Percentiles rank a stretch among this genome's conserved stretches.
Evolutionary conservation across 805 yeast species (phyloP).

Genomic region (Hanseniaspora pseudoguilliermondii): DNA sequence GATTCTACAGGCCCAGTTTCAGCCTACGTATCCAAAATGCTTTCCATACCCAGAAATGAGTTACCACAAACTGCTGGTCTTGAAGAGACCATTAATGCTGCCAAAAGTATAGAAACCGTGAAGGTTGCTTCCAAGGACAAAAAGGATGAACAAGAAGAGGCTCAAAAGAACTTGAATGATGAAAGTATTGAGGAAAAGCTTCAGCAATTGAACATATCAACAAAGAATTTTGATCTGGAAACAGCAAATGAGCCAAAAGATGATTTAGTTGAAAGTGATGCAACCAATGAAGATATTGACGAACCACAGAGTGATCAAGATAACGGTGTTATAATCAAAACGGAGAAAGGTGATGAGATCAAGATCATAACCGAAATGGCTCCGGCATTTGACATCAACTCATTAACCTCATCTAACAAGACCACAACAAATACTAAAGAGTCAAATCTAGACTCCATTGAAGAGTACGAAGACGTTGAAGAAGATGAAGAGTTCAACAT

Average conservation of each 20-base stretch:
- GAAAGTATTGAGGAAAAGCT: constrained; percentile 13
- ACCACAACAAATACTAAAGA: constrained; percentile 19
- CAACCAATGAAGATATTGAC: constrained; percentile 5
- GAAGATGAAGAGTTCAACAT: constrained; percentile 20
- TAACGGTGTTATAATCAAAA: background rate
- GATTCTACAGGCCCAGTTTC: constrained; percentile 50
- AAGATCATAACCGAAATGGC: constrained; percentile 21
- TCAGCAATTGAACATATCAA: constrained; percentile 17
- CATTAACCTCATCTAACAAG: background rate
- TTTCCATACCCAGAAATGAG: constrained; percentile 73
- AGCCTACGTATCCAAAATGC: constrained; percentile 80
- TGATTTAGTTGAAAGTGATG: background rate
- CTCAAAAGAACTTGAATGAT: constrained; percentile 13
- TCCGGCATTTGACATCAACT: constrained; percentile 21
- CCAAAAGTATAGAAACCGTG: constrained; percentile 36
- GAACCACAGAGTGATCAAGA: background rate
- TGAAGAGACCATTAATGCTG: constrained; percentile 55
- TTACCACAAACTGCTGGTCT: constrained; percentile 50
- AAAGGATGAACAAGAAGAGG: constrained; percentile 12
- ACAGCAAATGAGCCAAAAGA: constrained; percentile 15
- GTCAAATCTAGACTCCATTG: constrained; percentile 13
- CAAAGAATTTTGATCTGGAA: constrained; percentile 16
- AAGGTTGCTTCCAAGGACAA: constrained; percentile 14
- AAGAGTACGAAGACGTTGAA: constrained; percentile 16
- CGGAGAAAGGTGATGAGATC: constrained; percentile 13